Evolutionary conservation across 352 stramenopile species (phyloP), one percentile per base, ranked within the genome.

Genomic region (Thalassiosira oceanica): DNA sequence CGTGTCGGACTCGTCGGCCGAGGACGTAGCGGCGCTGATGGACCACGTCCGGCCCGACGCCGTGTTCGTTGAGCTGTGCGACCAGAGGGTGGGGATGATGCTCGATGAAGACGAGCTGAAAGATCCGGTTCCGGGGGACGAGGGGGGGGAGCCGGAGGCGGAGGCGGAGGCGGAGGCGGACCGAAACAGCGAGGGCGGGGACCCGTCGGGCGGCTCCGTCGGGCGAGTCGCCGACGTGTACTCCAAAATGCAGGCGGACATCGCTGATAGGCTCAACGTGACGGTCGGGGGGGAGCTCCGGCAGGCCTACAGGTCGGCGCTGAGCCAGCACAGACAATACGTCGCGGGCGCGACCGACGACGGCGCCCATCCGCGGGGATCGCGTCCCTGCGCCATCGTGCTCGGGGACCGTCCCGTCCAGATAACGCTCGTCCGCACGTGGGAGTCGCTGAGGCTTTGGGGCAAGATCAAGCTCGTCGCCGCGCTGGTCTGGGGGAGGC

Each of bases 51-150:
- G 77, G 43, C 84, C 84, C 16, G 61, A 86, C 56, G 56, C 68
- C 16, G 69, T 91, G 15, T 89, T 91, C 65, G 58, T 91, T 28
- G 84, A 91, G 57, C 51, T 91, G 26, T 91, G 84, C 57, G 67
- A 78, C 45, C 76, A 87, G 61, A 64, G 84, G 50, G 72, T 88
- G 33, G 53, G 74, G 20, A 55, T 90, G 15, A 36, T 90, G 43
- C 27, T 80, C 36, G 54, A 52, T 55, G 10, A 61, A 44, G 61
- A 51, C 4, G 18, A 33, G 15, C 3, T 13, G 29, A n/a, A n/a
- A n/a, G n/a, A n/a, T n/a, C n/a, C n/a, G n/a, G n/a, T n/a, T n/a
- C n/a, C n/a, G n/a, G n/a, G n/a, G n/a, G n/a, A n/a, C n/a, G n/a
- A n/a, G n/a, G n/a, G n/a, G n/a, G n/a, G n/a, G n/a, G n/a, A n/a